Percentiles rank a stretch among this genome's conserved stretches.
These are phyloP conservation scores for Dothideomycetidae sp. DNA, from an alignment of 2,329 filamentous ascomycete species.

Conservation along the genomic window DNA sequence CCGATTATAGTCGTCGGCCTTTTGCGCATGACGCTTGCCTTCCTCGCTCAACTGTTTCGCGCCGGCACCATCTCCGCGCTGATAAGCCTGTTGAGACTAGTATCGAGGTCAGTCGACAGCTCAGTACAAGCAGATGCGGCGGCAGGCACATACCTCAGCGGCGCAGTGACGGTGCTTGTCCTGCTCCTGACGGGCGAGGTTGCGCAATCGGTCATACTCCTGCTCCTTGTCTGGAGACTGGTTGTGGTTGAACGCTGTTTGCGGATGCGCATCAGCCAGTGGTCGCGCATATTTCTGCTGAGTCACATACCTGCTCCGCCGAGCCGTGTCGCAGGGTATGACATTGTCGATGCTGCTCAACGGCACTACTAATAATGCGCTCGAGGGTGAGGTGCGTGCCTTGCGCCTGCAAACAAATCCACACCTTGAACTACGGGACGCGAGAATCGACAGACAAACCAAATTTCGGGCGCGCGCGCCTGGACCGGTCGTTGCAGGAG, in stretches of 20 bases:
- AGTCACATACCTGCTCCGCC: slow-evolving; percentile 13
- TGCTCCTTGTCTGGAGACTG: slow-evolving; percentile 55
- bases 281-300: not conserved
- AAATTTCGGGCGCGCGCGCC: no score
- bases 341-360: slow-evolving; percentile 14
- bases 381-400: no score
- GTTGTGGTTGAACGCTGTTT: slow-evolving; percentile 55
- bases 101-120: slow-evolving; percentile 9
- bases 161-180: slow-evolving; percentile 58
- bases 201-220: slow-evolving; percentile 85
- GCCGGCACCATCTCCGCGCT: slow-evolving; percentile 63
- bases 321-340: slow-evolving; percentile 13
- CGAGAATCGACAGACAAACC: no score
- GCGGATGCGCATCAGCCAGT: not conserved
- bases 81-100: slow-evolving; percentile 67
- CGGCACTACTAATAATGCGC: no score
- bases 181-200: slow-evolving; percentile 67
- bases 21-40: slow-evolving; percentile 67
- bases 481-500: no score
- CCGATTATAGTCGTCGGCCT: slow-evolving; percentile 79
- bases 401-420: no score
- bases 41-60: slow-evolving; percentile 76
- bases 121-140: not conserved
- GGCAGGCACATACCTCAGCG: slow-evolving; percentile 35
- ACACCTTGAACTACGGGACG: no score